phyloP scores from a whole-genome alignment of 345 rosid species.

The Gossypium australe region DNA sequence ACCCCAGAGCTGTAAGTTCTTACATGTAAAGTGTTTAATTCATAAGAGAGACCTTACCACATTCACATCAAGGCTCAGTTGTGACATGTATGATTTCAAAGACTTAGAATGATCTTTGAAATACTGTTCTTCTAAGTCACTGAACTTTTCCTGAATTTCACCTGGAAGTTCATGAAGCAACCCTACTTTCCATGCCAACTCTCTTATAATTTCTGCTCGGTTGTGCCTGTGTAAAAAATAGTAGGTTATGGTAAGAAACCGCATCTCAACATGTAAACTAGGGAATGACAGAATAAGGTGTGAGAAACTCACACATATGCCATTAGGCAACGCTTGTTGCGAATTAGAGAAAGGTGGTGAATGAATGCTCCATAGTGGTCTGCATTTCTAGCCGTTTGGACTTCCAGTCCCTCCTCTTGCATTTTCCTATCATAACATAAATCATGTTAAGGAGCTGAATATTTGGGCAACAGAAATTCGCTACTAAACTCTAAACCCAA shows the following conservation, averaged over 20 bases:
- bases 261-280: not conserved
- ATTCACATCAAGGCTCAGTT: constrained; percentile 64
- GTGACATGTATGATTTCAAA: constrained; percentile 65
- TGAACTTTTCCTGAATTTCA: constrained; percentile 72
- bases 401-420: constrained; percentile 83
- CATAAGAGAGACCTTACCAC: constrained; percentile 42
- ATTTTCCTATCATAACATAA: constrained; percentile 50
- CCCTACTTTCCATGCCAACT: constrained; percentile 69
- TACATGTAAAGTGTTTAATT: not conserved
- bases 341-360: constrained; percentile 80
- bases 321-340: constrained; percentile 92
- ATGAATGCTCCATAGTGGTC: constrained; percentile 86
- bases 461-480: not conserved
- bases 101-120: constrained; percentile 61
- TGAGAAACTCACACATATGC: constrained; percentile 62
- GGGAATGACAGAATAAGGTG: not conserved
- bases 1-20: not conserved
- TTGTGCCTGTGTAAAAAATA: constrained; percentile 47
- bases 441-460: not conserved
- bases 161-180: constrained; percentile 65
- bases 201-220: constrained; percentile 71
- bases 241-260: not conserved
- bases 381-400: constrained; percentile 65
- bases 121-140: constrained; percentile 57
- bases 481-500: not conserved